Percentiles rank a stretch among this genome's conserved stretches.
Evolutionary conservation across 768 basidiomycete genomes (phyloP).

Genomic region (Russula sp.): DNA sequence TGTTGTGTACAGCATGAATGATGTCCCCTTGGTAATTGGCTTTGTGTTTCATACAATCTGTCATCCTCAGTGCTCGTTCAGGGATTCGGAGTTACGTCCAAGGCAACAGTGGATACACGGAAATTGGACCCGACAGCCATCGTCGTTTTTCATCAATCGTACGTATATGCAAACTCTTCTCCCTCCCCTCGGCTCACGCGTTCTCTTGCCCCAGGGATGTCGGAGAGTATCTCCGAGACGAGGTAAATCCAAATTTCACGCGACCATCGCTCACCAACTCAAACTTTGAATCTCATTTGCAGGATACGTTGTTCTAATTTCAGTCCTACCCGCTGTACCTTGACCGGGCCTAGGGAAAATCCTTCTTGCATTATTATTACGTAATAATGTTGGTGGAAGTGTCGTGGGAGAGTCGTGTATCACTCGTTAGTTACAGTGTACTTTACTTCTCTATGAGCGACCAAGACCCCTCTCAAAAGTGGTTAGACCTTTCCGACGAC

Average conservation of each 20-base stretch:
- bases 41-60: conserved; percentile 2
- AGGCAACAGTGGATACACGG: conserved; percentile 92
- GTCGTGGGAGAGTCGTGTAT: neutral
- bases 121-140: conserved; percentile 97
- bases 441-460: conserved; percentile 5
- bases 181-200: neutral
- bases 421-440: neutral
- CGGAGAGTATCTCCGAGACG: conserved; percentile 96
- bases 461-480: conserved; percentile 41
- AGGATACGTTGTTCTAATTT: conserved; percentile 78
- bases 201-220: conserved; percentile 63
- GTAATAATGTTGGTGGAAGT: neutral
- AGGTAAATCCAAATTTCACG: conserved; percentile 48
- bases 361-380: neutral
- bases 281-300: conserved; percentile 11
- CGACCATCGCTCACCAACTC: conserved; percentile 4
- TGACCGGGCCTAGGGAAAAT: too few species aligned
- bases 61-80: conserved; percentile 37
- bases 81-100: conserved; percentile 97
- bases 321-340: too few species aligned
- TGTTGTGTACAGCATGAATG: conserved; percentile 93
- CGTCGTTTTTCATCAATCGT: conserved; percentile 98
- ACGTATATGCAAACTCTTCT: conserved; percentile 33
- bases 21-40: conserved; percentile 73
- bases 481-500: conserved; percentile 55